phyloP scores from a whole-genome alignment of 768 basidiomycete genomes.

The Gautieria morchelliformis region DNA sequence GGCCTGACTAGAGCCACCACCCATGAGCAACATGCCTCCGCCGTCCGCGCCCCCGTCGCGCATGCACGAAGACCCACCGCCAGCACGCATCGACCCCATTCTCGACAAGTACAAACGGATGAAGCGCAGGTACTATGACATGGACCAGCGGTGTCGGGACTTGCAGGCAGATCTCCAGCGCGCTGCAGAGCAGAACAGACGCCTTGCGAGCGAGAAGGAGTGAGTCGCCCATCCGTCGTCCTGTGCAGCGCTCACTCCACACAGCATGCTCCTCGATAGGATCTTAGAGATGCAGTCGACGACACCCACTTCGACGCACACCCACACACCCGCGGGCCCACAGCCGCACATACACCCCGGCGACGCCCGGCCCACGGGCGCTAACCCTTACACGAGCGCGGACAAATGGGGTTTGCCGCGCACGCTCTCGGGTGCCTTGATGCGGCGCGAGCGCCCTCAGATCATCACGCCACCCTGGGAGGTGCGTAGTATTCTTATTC shows the following conservation, averaged over 20 bases:
- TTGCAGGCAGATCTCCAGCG: conserved; percentile 1
- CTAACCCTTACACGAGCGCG: too few relatives aligned
- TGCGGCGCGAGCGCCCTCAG: too few relatives aligned
- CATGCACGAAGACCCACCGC: neutral
- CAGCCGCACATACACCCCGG: too few relatives aligned
- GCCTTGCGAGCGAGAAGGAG: conserved; percentile 1
- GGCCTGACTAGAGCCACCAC: neutral
- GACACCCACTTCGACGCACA: too few relatives aligned
- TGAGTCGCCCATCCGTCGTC: neutral
- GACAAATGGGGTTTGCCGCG: too few relatives aligned
- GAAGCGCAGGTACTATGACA: conserved; percentile 2
- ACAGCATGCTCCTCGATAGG: conserved; percentile 5
- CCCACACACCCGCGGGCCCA: too few relatives aligned
- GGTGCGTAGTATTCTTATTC: too few relatives aligned
- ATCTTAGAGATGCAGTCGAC: neutral
- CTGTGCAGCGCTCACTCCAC: neutral
- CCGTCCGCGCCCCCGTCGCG: neutral
- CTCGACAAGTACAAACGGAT: conserved; percentile 2
- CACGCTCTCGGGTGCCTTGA: too few relatives aligned
- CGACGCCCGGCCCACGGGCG: too few relatives aligned
- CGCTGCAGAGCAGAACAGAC: conserved; percentile 6
- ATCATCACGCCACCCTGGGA: too few relatives aligned
- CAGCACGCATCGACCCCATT: neutral
- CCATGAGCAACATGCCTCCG: neutral
- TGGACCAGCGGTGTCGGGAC: neutral